These are phyloP conservation scores for Pseudocercospora fuligena DNA, from an alignment of 2,329 filamentous ascomycete genomes.

Conservation along the genomic window DNA sequence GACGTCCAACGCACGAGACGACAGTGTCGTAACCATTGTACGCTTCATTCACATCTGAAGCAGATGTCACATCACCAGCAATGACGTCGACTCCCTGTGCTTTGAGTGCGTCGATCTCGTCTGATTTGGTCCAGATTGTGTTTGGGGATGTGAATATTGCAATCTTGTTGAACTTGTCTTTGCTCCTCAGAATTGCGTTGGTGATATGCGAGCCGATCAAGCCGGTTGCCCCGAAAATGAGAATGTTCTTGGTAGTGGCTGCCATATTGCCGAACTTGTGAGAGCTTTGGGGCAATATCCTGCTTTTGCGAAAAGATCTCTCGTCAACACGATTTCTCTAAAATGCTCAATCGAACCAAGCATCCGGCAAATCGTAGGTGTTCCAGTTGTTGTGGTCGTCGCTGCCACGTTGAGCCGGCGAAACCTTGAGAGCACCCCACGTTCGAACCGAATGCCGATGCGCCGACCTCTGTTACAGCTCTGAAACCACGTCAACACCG, in stretches of 20 bases:
- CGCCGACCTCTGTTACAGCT: not conserved
- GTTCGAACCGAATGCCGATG: not conserved
- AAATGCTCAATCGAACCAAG: no score
- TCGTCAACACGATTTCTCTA: no score
- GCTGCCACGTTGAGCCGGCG: not conserved
- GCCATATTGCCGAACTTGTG: conserved; percentile 19
- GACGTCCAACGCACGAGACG: conserved; percentile 67
- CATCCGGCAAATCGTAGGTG: not conserved
- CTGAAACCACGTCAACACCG: not conserved
- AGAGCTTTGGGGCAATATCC: not conserved
- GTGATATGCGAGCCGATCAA: conserved; percentile 59
- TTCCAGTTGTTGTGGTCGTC: not conserved
- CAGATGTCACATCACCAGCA: conserved; percentile 59
- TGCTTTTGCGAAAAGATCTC: not conserved
- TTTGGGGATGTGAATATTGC: conserved; percentile 61
- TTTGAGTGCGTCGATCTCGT: conserved; percentile 54
- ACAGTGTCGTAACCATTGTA: conserved; percentile 67
- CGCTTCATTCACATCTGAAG: conserved; percentile 59
- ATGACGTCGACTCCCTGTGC: conserved; percentile 58
- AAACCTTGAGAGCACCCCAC: not conserved
- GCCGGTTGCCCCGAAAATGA: conserved; percentile 60
- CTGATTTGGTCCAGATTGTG: conserved; percentile 57
- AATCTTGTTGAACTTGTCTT: conserved; percentile 55
- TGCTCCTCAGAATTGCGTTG: conserved; percentile 53
- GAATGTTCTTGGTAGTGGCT: conserved; percentile 46